Percentiles rank a stretch among this genome's conserved stretches.
Conservation (phyloP, 2,329 filamentous ascomycete genomes). For the Berkeleyomyces rouxiae region DNA sequence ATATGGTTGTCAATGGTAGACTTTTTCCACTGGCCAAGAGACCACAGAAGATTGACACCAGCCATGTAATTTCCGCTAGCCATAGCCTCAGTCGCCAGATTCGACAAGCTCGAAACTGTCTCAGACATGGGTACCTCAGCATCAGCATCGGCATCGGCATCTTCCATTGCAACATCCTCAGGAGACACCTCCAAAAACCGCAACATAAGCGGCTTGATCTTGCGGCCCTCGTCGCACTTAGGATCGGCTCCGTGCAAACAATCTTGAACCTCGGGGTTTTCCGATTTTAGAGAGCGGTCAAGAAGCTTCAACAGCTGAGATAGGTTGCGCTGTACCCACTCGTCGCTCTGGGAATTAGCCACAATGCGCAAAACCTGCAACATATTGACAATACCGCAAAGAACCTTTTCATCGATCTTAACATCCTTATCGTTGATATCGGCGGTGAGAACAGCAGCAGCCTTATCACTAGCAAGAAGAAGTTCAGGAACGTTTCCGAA, state of each 20-base stretch:
- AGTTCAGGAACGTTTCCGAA: slow-evolving; percentile 73
- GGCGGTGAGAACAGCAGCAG: slow-evolving; percentile 39
- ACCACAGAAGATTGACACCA: slow-evolving; percentile 87
- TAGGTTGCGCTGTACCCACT: slow-evolving; percentile 75
- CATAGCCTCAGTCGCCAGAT: slow-evolving; percentile 76
- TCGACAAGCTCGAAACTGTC: slow-evolving; percentile 68
- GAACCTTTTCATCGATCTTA: slow-evolving; percentile 56
- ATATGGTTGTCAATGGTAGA: slow-evolving; percentile 84
- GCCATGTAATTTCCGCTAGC: slow-evolving; percentile 67
- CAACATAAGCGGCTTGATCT: slow-evolving; percentile 59
- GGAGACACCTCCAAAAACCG: slow-evolving; percentile 81
- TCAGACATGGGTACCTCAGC: slow-evolving; percentile 69
- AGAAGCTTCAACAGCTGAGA: slow-evolving; percentile 68
- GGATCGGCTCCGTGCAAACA: slow-evolving; percentile 64
- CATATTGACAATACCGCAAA: slow-evolving; percentile 53
- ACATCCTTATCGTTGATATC: slow-evolving; percentile 44
- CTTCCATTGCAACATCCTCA: slow-evolving; percentile 52
- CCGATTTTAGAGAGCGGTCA: slow-evolving; percentile 75
- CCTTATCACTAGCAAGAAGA: slow-evolving; percentile 68
- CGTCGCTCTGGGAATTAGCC: slow-evolving; percentile 70
- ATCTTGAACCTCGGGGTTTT: slow-evolving; percentile 85
- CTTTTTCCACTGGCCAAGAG: slow-evolving; percentile 68
- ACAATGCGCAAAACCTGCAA: slow-evolving; percentile 84
- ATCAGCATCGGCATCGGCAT: slow-evolving; percentile 70
- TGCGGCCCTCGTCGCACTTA: slow-evolving; percentile 50